Percentiles rank a stretch among this genome's conserved stretches.
Conservation (phyloP, 1,139 yeast genomes). For the Candida neerlandica region DNA sequence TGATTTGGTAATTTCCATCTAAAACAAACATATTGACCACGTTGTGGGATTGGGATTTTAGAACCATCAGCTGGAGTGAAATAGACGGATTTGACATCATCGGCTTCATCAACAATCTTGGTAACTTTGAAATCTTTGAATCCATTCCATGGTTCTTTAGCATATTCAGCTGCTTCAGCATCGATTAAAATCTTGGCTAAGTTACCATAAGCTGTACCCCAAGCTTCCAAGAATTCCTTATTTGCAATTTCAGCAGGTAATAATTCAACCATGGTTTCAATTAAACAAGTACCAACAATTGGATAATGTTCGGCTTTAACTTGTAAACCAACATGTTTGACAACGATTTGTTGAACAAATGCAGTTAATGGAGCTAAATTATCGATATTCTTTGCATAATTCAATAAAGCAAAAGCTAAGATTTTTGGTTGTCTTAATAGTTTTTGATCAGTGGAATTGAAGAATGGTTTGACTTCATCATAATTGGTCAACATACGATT, state of each 20-base stretch:
- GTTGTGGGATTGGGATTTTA: conserved; percentile 35
- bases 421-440: conserved; percentile 63
- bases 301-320: conserved; percentile 66
- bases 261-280: conserved; percentile 55
- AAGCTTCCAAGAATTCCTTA: conserved; percentile 59
- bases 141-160: conserved; percentile 53
- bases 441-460: conserved; percentile 61
- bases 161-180: conserved; percentile 54
- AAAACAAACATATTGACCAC: conserved; percentile 67
- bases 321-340: conserved; percentile 67
- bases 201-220: conserved; percentile 66
- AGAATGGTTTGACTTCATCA: conserved; percentile 59
- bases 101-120: conserved; percentile 45
- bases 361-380: conserved; percentile 54
- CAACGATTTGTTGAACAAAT: conserved; percentile 62
- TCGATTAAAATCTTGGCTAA: conserved; percentile 63
- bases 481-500: conserved; percentile 53
- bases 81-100: conserved; percentile 53
- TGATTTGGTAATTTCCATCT: conserved; percentile 38
- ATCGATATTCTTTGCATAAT: conserved; percentile 67
- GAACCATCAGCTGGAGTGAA: conserved; percentile 50
- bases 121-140: conserved; percentile 55
- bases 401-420: conserved; percentile 61
- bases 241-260: conserved; percentile 61
- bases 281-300: conserved; percentile 58